Conservation (phyloP, 2,329 filamentous ascomycete species). For the Xylogone sp. region DNA sequence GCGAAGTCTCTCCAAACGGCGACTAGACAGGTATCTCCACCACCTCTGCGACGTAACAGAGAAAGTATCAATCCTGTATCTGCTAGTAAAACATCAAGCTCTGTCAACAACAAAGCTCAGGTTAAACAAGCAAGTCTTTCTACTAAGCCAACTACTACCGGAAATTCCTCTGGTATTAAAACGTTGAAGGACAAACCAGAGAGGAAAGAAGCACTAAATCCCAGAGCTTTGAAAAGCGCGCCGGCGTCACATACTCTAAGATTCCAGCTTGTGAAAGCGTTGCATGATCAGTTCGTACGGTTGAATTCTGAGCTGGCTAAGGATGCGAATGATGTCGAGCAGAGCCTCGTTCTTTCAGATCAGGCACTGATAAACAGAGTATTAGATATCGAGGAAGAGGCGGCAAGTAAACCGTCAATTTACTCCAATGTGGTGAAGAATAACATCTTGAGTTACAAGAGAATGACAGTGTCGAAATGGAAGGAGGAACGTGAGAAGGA, state of each 20-base stretch:
- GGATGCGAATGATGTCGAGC: constrained; percentile 43
- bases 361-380: constrained; percentile 66
- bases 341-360: constrained; percentile 54
- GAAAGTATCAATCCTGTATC: constrained; percentile 3
- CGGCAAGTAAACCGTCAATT: constrained; percentile 65
- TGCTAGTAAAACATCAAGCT: background rate
- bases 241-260: constrained; percentile 56
- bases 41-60: constrained; percentile 20
- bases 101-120: background rate
- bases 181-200: background rate
- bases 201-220: constrained; percentile 58
- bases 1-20: background rate
- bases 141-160: background rate
- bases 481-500: constrained; percentile 52
- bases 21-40: constrained; percentile 19
- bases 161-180: background rate
- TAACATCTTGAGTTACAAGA: constrained; percentile 70
- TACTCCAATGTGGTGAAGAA: constrained; percentile 86
- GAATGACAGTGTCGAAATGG: constrained; percentile 72
- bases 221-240: constrained; percentile 56
- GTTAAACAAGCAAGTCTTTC: background rate
- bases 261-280: constrained; percentile 53
- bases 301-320: constrained; percentile 62
- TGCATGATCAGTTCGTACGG: constrained; percentile 63
- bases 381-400: constrained; percentile 74